Evolutionary conservation across 192 early-diverging fungal genomes (phyloP), one percentile per base, ranked within the genome.

Genomic region (Coemansia sp.): DNA sequence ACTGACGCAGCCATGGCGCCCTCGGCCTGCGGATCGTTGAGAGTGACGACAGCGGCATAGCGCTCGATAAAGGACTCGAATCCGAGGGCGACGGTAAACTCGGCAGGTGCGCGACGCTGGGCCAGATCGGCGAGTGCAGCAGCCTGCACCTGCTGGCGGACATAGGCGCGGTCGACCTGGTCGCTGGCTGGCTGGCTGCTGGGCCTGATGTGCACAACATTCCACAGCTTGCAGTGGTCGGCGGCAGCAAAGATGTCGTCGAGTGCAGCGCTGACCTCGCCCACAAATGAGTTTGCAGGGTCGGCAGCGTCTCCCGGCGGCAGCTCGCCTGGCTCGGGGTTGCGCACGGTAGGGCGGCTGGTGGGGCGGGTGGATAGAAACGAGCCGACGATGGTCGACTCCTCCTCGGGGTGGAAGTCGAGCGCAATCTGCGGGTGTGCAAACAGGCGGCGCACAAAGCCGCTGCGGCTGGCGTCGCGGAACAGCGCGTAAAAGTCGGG

Each of bases 401-500:
- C 81, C 58, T 88, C 83, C 7, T 85, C 83, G 4, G 92, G 93
- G 68, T 95, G 93, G 22, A 84, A 84, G 70, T 93, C 88, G 6
- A 88, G 88, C 36, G 86, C 81, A 14, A 95, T 73, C 33, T 81
- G 78, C 29, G 82, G 83, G 34, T 89, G 86, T 11, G 85, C 86
- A 58, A 95, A 91, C 34, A 95, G 63, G 22, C 87, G 85, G 8
- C 84, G 76, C 35, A 92, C 79, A 60, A 95, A 94, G 1, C 81
- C 72, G 63, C 91, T 91, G 59, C 74, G 76, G 11, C 89, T 86
- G 4, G 83, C 67, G 6, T 89, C 90, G 32, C 91, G 85, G 85
- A 96, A 90, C 48, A 96, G 75, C 8, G 88, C 83, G 38, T 94
- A 88, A 73, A 93, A 92, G 65, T 95, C 91, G 4, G 88, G 82